These are phyloP conservation scores for Cordia subcordata DNA, from an alignment of 257 asterid genomes.

Conservation along the genomic window DNA sequence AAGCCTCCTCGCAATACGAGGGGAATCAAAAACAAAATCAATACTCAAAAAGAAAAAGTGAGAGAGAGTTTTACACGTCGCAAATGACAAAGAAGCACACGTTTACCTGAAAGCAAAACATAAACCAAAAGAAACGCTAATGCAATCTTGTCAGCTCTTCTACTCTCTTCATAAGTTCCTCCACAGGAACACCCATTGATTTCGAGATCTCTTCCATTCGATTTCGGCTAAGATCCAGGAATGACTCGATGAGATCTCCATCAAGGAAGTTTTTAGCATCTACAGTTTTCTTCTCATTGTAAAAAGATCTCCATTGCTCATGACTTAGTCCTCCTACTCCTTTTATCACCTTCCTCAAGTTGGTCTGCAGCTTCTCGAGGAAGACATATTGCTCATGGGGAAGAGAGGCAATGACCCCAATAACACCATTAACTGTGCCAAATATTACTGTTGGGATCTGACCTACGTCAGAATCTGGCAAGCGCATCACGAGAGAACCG, in stretches of 20 bases:
- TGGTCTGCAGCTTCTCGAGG: conserved; percentile 74
- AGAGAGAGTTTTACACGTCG: not conserved
- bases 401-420: conserved; percentile 89
- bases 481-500: conserved; percentile 93
- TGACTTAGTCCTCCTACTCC: conserved; percentile 97
- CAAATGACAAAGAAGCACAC: not conserved
- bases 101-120: no score
- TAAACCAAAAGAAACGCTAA: conserved; percentile 14
- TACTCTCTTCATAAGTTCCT: conserved; percentile 94
- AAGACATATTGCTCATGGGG: conserved; percentile 73
- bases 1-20: not conserved
- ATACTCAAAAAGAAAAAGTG: not conserved
- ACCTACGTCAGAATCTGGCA: conserved; percentile 87
- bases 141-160: conserved; percentile 95
- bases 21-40: no score
- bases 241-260: conserved; percentile 90
- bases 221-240: conserved; percentile 71
- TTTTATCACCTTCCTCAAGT: conserved; percentile 79
- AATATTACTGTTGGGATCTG: conserved; percentile 93
- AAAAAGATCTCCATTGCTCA: conserved; percentile 95
- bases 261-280: conserved; percentile 85
- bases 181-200: conserved; percentile 65
- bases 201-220: conserved; percentile 77
- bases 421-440: conserved; percentile 92
- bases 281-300: conserved; percentile 76